phyloP scores from a whole-genome alignment of 441 rosid species.

The Adansonia madagascariensis region DNA sequence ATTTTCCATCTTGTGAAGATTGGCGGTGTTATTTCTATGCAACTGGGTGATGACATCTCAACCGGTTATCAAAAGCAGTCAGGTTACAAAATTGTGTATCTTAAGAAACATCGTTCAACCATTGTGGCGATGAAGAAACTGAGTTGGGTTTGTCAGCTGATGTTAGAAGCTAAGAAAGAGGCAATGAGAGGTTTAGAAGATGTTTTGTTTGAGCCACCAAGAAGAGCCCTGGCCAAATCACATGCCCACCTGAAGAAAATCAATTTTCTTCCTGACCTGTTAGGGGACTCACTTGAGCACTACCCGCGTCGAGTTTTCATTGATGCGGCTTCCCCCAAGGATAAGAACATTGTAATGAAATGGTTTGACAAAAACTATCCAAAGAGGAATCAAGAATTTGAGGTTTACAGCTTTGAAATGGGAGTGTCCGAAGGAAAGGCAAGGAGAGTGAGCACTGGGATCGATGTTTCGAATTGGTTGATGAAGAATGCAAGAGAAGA shows the following conservation, averaged over 20 bases:
- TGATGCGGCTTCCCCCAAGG: slow-evolving; percentile 29
- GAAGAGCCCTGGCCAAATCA: slow-evolving; percentile 32
- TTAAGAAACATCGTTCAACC: slow-evolving; percentile 35
- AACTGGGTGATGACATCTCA: slow-evolving; percentile 31
- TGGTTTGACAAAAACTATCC: slow-evolving; percentile 60
- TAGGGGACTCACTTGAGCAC: slow-evolving; percentile 40
- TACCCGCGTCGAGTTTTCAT: slow-evolving; percentile 39
- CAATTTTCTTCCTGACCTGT: slow-evolving; percentile 45
- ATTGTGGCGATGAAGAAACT: slow-evolving; percentile 44
- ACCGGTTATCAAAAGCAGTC: slow-evolving; percentile 35
- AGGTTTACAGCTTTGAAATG: slow-evolving; percentile 48
- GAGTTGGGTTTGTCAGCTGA: slow-evolving; percentile 32
- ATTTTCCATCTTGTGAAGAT: slow-evolving; percentile 35
- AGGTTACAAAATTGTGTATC: slow-evolving; percentile 40
- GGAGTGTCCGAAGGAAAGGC: neutral
- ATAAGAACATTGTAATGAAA: slow-evolving; percentile 17
- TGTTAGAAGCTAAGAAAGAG: neutral
- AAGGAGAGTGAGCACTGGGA: slow-evolving; percentile 25
- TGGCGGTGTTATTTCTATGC: slow-evolving; percentile 35
- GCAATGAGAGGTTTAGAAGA: slow-evolving; percentile 44
- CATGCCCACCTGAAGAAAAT: slow-evolving; percentile 30
- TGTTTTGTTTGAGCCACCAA: slow-evolving; percentile 45
- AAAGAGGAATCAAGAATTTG: slow-evolving; percentile 50
- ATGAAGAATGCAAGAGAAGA: slow-evolving; percentile 46
- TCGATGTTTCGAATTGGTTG: slow-evolving; percentile 49